phyloP scores from a whole-genome alignment of 2,329 filamentous ascomycete species.

The Xylaria sp. region DNA sequence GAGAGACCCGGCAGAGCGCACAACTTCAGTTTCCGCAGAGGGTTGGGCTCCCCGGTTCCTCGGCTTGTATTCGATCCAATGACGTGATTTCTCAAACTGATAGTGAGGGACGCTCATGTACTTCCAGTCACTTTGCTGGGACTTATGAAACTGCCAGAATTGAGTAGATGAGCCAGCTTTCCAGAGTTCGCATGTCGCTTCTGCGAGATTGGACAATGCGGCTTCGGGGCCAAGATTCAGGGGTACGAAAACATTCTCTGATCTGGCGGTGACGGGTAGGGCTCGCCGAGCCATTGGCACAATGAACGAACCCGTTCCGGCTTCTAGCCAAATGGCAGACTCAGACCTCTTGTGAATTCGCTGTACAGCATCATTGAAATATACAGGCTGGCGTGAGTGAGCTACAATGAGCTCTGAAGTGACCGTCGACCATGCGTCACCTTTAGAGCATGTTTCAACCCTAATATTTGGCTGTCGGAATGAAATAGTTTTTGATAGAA shows the following conservation, averaged over 20 bases:
- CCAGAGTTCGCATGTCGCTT: constrained; percentile 17
- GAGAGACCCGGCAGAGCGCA: neutral
- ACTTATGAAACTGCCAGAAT: constrained; percentile 17
- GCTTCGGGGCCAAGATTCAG: constrained; percentile 1
- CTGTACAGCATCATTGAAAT: constrained; percentile 29
- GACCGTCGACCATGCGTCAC: constrained; percentile 24
- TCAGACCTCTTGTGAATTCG: constrained; percentile 6
- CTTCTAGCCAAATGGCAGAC: constrained; percentile 30
- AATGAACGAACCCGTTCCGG: constrained; percentile 24
- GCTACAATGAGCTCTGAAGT: constrained; percentile 6
- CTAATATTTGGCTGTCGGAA: constrained; percentile 32
- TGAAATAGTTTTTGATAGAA: constrained; percentile 22
- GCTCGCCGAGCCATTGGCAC: constrained; percentile 56
- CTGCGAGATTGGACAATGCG: neutral
- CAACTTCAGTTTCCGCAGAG: neutral
- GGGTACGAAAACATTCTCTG: constrained; percentile 3
- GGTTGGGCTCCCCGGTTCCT: neutral
- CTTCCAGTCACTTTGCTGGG: neutral
- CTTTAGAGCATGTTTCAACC: constrained; percentile 37
- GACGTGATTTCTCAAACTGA: constrained; percentile 22
- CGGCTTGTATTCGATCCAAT: constrained; percentile 27
- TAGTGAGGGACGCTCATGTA: constrained; percentile 18
- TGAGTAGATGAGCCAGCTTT: constrained; percentile 2
- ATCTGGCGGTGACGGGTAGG: constrained; percentile 48
- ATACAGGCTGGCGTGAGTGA: constrained; percentile 33